Evolutionary conservation across 2,329 filamentous ascomycete genomes (phyloP).

Genomic region (Fusarium decemcellulare): DNA sequence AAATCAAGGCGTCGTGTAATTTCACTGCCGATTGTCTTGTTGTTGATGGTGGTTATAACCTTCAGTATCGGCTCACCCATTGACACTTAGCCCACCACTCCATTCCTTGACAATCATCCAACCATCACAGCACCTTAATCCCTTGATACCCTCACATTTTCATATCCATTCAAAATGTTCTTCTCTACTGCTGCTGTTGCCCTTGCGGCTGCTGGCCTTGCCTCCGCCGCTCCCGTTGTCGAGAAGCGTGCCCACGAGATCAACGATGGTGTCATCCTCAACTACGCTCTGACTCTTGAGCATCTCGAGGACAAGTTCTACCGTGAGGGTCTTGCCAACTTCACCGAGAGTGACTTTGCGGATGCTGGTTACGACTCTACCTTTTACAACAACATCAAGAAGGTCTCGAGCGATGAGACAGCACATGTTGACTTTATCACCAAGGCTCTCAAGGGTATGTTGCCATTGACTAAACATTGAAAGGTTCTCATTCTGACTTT

Average conservation of each 20-base stretch:
- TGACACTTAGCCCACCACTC: background rate
- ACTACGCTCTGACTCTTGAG: constrained; percentile 66
- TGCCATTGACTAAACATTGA: background rate
- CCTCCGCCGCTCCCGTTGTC: constrained; percentile 28
- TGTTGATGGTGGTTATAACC: background rate
- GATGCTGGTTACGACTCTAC: constrained; percentile 63
- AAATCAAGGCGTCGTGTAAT: background rate
- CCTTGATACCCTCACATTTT: background rate
- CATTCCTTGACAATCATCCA: background rate
- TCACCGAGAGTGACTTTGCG: constrained; percentile 65
- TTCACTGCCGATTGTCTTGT: background rate
- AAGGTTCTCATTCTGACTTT: background rate
- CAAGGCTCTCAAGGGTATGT: constrained; percentile 36
- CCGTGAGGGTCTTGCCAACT: constrained; percentile 70
- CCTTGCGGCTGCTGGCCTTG: constrained; percentile 29
- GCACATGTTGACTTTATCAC: constrained; percentile 38
- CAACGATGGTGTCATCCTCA: constrained; percentile 54
- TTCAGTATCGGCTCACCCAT: background rate
- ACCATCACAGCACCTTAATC: background rate
- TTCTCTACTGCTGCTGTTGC: constrained; percentile 29
- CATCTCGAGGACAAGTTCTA: constrained; percentile 76
- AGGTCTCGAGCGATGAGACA: constrained; percentile 67
- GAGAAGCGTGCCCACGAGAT: constrained; percentile 31
- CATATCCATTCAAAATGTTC: constrained; percentile 6
- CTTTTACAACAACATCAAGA: constrained; percentile 71